phyloP scores from a whole-genome alignment of 2,329 filamentous ascomycete genomes.

The Aspergillus fijiensis region DNA sequence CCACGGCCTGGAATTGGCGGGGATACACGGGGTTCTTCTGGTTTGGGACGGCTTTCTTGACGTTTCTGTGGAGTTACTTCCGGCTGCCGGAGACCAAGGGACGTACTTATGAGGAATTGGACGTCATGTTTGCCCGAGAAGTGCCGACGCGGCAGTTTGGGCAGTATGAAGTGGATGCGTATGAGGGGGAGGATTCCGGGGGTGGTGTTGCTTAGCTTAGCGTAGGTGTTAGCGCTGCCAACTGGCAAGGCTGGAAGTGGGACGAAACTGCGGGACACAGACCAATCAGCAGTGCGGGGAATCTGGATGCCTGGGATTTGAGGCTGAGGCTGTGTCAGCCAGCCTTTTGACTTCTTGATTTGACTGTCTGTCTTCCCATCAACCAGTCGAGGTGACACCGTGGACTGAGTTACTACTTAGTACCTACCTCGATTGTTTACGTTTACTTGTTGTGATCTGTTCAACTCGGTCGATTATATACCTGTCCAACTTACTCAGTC shows the following conservation, averaged over 20 bases:
- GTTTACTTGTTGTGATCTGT: no score
- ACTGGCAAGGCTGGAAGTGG: not conserved
- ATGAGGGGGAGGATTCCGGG: not conserved
- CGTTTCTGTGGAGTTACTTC: slow-evolving; percentile 41
- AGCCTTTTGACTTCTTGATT: not conserved
- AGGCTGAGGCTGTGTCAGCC: slow-evolving; percentile 17
- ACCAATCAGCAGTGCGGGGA: slow-evolving; percentile 24
- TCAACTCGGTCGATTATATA: no score
- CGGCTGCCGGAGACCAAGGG: slow-evolving; percentile 44
- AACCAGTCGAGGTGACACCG: not conserved
- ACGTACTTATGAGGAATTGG: slow-evolving; percentile 44
- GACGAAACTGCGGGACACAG: not conserved
- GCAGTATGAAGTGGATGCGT: not conserved
- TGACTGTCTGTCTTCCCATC: not conserved
- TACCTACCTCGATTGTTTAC: no score
- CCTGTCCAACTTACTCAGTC: no score
- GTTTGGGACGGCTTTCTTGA: slow-evolving; percentile 36
- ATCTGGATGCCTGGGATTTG: slow-evolving; percentile 30
- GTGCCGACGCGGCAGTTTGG: slow-evolving; percentile 38
- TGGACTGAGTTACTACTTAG: not conserved
- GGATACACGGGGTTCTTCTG: slow-evolving; percentile 45
- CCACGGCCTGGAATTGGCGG: slow-evolving; percentile 39
- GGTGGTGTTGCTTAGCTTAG: no score
- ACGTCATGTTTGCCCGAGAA: slow-evolving; percentile 43
- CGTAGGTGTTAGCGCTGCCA: not conserved